These are phyloP conservation scores for Monilinia fructigena DNA, from an alignment of 2,329 filamentous ascomycete genomes.

Conservation along the genomic window DNA sequence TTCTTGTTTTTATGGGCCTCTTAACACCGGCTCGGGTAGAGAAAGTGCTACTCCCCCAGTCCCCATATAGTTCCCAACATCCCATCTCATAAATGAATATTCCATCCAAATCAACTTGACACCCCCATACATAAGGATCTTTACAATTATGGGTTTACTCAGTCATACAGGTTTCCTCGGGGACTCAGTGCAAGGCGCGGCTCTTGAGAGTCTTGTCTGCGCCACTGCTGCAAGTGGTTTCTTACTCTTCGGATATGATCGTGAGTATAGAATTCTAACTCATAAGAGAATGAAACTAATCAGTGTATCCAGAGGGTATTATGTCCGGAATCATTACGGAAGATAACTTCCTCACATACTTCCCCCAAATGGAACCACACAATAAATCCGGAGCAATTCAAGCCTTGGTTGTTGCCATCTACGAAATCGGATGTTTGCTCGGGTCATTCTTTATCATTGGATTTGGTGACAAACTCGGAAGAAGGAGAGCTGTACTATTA, in stretches of 20 bases:
- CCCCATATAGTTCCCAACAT: conserved; percentile 18
- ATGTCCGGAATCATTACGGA: conserved; percentile 46
- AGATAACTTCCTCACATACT: conserved; percentile 47
- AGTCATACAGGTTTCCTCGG: conserved; percentile 23
- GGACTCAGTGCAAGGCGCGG: conserved; percentile 16
- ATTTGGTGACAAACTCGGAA: conserved; percentile 56
- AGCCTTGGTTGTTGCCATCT: conserved; percentile 55
- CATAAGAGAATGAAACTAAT: neutral
- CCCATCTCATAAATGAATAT: conserved; percentile 11
- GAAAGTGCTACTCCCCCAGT: conserved; percentile 15
- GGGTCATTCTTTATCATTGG: conserved; percentile 57
- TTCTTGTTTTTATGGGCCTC: conserved; percentile 18
- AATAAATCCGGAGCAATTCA: conserved; percentile 34
- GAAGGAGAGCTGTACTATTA: conserved; percentile 55
- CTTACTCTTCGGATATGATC: conserved; percentile 26
- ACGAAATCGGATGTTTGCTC: conserved; percentile 59
- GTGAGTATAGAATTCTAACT: conserved; percentile 9
- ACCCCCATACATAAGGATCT: neutral
- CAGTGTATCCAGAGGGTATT: conserved; percentile 16
- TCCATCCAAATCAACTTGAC: neutral
- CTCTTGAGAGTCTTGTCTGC: conserved; percentile 23
- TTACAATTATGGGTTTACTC: conserved; percentile 19
- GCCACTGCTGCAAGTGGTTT: conserved; percentile 23
- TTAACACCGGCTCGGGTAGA: neutral
- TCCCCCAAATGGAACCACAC: conserved; percentile 31